Evolutionary conservation across 192 early-diverging fungal genomes (phyloP).

Genomic region (Allomyces macrogynus): DNA sequence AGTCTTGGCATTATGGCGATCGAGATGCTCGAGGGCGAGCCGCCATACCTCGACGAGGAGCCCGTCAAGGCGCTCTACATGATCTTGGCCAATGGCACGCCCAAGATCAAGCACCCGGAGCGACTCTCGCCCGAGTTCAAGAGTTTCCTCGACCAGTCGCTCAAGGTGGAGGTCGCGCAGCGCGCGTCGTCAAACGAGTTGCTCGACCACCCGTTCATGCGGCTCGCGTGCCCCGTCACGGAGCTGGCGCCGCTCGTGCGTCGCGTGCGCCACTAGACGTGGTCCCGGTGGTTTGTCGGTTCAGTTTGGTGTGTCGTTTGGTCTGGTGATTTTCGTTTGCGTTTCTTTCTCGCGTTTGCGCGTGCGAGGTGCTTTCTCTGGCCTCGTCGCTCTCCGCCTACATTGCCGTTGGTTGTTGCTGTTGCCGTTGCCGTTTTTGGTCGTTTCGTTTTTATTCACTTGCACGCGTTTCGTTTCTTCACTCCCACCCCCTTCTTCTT

Average conservation of each 20-base stretch:
- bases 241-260: neutral
- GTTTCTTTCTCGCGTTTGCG: too few relatives aligned
- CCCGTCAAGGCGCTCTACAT: constrained; percentile 8
- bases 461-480: too few relatives aligned
- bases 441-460: too few relatives aligned
- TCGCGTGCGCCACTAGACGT: too few relatives aligned
- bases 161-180: constrained; percentile 4
- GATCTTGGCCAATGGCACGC: constrained; percentile 10
- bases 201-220: constrained; percentile 5
- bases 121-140: neutral
- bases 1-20: constrained; percentile 8
- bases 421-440: too few relatives aligned
- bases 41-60: constrained; percentile 11
- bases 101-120: constrained; percentile 7
- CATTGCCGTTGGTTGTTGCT: too few relatives aligned
- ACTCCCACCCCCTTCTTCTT: too few relatives aligned
- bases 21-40: constrained; percentile 11
- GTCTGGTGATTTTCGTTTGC: too few relatives aligned
- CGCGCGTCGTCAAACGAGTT: constrained; percentile 3
- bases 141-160: constrained; percentile 2
- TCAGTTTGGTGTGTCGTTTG: too few relatives aligned
- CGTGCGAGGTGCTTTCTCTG: too few relatives aligned
- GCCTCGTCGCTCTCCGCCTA: too few relatives aligned
- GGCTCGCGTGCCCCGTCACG: neutral
- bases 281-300: too few relatives aligned